phyloP scores from a whole-genome alignment of 129 eudicot species.

The Arctium minus region DNA sequence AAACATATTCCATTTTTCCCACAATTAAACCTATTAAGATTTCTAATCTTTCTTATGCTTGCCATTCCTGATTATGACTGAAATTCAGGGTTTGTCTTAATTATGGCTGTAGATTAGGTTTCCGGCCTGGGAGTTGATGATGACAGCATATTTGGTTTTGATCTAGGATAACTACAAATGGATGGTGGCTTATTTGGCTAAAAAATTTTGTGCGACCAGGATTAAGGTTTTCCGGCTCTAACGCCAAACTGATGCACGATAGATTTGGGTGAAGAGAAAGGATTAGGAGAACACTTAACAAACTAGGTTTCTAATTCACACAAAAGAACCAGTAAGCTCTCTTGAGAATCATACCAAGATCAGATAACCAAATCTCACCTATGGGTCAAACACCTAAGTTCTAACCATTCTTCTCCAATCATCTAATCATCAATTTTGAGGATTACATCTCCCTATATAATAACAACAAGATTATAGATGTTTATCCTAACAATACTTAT shows the following conservation, averaged over 20 bases:
- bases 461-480: not conserved
- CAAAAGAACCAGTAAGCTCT: constrained; percentile 1
- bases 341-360: not conserved
- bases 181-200: not conserved
- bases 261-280: not conserved
- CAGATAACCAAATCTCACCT: not conserved
- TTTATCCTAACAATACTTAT: not conserved
- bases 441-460: not conserved
- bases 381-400: not conserved
- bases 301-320: constrained; percentile 8
- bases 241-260: not conserved
- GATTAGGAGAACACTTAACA: not conserved
- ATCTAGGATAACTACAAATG: not conserved
- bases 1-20: not conserved
- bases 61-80: not conserved
- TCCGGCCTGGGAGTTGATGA: not conserved
- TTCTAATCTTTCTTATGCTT: not conserved
- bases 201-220: not conserved
- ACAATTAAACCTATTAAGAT: not conserved
- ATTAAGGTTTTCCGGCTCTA: not conserved
- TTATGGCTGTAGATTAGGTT: not conserved
- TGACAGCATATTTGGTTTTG: not conserved
- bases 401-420: not conserved
- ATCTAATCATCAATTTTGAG: not conserved
- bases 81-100: not conserved